These are phyloP conservation scores for Tilletia caries DNA, from an alignment of 1,284 basidiomycete species.

Conservation along the genomic window DNA sequence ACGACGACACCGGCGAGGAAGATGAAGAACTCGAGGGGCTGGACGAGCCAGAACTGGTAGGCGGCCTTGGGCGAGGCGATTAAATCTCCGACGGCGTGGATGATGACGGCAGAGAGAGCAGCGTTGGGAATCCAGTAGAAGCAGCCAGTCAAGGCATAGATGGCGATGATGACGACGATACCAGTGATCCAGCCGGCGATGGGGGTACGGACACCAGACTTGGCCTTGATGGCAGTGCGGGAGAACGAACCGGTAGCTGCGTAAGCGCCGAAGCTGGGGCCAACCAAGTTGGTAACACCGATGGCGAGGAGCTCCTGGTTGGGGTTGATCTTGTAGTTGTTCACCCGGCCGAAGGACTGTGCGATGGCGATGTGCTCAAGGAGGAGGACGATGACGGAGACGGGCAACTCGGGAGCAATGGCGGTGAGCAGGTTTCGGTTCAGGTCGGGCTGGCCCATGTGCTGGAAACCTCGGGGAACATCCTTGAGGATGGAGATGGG, in stretches of 20 bases:
- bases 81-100: constrained; percentile 82
- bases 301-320: constrained; percentile 97
- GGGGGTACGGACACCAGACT: constrained; percentile 93
- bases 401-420: constrained; percentile 75
- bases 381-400: constrained; percentile 88
- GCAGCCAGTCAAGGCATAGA: constrained; percentile 71
- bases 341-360: constrained; percentile 86
- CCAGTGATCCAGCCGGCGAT: constrained; percentile 82
- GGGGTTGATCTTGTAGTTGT: constrained; percentile 95
- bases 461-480: constrained; percentile 61
- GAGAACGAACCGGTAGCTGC: constrained; percentile 98
- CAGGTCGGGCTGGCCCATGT: constrained; percentile 72
- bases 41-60: constrained; percentile 90
- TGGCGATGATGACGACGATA: constrained; percentile 82
- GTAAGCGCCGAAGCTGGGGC: constrained; percentile 75
- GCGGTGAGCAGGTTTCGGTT: constrained; percentile 66
- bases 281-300: constrained; percentile 74
- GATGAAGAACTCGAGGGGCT: constrained; percentile 88
- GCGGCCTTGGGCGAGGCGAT: constrained; percentile 81
- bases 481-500: constrained; percentile 79
- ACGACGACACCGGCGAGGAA: constrained; percentile 82
- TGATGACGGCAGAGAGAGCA: constrained; percentile 83
- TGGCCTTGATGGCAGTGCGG: constrained; percentile 89
- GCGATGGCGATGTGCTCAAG: constrained; percentile 96
- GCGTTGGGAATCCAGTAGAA: constrained; percentile 57